Base-by-base conservation (phyloP, 31 red algal genomes). In the Odonthalia washingtoniensis region DNA sequence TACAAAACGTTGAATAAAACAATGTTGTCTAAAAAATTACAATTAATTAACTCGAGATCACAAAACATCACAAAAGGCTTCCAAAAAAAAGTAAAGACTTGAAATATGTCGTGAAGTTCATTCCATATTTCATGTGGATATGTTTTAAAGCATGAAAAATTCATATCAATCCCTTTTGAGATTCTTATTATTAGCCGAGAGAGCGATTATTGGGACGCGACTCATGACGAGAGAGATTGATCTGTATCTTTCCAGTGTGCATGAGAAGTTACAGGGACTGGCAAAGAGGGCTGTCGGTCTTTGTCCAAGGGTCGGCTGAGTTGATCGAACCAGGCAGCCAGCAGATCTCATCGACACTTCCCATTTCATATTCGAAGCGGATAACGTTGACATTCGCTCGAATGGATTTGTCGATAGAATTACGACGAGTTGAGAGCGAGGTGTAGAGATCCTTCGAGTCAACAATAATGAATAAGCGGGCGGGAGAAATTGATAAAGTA, bases 351-450 rank as follows among this genome's bases (percentile, higher is more conserved):
- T n/a, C n/a, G 14, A 61, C 24, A 61, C 52, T 17, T 61, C 24
- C 31, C 68, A 28, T 31, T 14, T 26, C 14, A 72, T 26, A 72
- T 31, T 72, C 18, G 31, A 26, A 72, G 12, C 68, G 16, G 16
- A 72, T 72, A 12, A 72, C 68, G 31, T 34, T 72, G 68, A 72
- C 68, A 28, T 72, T 28, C 14, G 68, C 28, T 31, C 14, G 68
- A 14, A 72, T 72, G 18, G 28, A 72, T 72, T 28, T 72, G 28
- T 72, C 68, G 28, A 31, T 28, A 72, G 68, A 72, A 72, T 72
- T 72, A 26, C 12, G 68, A 72, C 31, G 14, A 12, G 68, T 72
- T n/a, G n/a, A n/a, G n/a, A n/a, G n/a, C n/a, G n/a, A n/a, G n/a
- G n/a, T n/a, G n/a, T n/a, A n/a, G n/a, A 72, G 68, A 72, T 72